These are phyloP conservation scores for Pestalotiopsis fici DNA, from an alignment of 2,329 filamentous ascomycete species.

Conservation along the genomic window DNA sequence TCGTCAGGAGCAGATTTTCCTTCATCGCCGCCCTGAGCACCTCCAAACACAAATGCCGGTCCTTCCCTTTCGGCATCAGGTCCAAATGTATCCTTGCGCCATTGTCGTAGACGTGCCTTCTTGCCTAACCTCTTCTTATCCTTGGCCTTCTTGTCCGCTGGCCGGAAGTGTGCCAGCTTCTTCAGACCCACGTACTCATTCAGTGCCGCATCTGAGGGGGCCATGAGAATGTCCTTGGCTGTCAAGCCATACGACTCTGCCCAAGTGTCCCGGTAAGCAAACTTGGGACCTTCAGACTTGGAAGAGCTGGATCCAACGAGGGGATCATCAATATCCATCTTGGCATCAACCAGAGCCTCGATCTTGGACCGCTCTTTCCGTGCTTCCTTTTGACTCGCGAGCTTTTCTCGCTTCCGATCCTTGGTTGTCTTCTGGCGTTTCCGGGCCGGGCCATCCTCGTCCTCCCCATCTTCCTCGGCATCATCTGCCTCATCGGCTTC, in stretches of 20 bases:
- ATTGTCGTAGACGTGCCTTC: conserved; percentile 87
- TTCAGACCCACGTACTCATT: conserved; percentile 93
- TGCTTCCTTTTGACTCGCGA: conserved; percentile 67
- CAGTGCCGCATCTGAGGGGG: conserved; percentile 80
- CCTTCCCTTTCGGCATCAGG: conserved; percentile 56
- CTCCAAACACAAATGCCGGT: conserved; percentile 59
- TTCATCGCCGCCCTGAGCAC: conserved; percentile 24
- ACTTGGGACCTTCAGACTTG: conserved; percentile 44
- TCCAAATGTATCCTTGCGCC: conserved; percentile 70
- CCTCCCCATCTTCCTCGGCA: conserved; percentile 38
- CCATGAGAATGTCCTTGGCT: conserved; percentile 82
- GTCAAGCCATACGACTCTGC: conserved; percentile 89
- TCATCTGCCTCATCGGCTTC: conserved; percentile 38
- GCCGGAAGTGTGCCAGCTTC: conserved; percentile 89
- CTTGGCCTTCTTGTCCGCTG: conserved; percentile 83
- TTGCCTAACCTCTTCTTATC: conserved; percentile 90
- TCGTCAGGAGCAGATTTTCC: conserved; percentile 23
- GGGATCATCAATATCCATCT: conserved; percentile 72
- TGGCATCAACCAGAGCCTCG: conserved; percentile 81
- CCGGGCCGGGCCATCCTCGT: conserved; percentile 42
- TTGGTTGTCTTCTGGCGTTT: conserved; percentile 63
- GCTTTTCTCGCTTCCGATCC: conserved; percentile 60
- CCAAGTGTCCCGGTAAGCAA: conserved; percentile 94
- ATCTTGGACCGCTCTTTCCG: conserved; percentile 81
- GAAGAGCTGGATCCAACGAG: conserved; percentile 48